Percentiles rank a stretch among this genome's conserved stretches.
These are phyloP conservation scores for Ascobolus immersus DNA, from an alignment of 495 filamentous ascomycete species.

Conservation along the genomic window DNA sequence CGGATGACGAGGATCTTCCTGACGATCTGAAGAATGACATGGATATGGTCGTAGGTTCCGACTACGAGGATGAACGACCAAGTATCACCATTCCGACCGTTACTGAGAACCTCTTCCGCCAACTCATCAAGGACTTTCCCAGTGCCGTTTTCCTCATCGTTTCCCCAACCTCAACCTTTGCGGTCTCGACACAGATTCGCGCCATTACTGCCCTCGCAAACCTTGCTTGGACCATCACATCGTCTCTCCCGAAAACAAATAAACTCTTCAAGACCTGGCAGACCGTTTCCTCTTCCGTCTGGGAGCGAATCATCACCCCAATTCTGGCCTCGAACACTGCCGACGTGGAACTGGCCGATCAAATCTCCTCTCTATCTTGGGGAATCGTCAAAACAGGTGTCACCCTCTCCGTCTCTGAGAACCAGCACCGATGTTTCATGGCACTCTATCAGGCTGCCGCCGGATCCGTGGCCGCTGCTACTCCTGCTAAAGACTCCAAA, in stretches of 20 bases:
- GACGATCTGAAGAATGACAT: constrained; percentile 24
- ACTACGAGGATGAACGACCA: constrained; percentile 17
- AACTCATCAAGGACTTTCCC: constrained; percentile 23
- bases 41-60: constrained; percentile 27
- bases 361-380: constrained; percentile 35
- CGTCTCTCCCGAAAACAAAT: constrained; percentile 21
- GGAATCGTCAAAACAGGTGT: constrained; percentile 28
- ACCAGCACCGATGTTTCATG: constrained; percentile 33
- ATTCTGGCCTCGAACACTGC: constrained; percentile 30
- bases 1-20: constrained; percentile 14
- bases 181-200: constrained; percentile 17
- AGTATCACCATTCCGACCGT: constrained; percentile 23
- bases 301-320: constrained; percentile 24
- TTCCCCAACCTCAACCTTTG: constrained; percentile 13
- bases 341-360: constrained; percentile 30
- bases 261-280: constrained; percentile 21
- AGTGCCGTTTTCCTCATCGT: constrained; percentile 26
- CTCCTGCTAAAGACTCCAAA: too few species aligned
- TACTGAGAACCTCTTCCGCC: constrained; percentile 12
- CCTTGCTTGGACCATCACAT: constrained; percentile 32
- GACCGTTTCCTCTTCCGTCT: constrained; percentile 25
- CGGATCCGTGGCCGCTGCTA: too few species aligned
- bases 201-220: constrained; percentile 32
- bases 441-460: constrained; percentile 31
- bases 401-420: constrained; percentile 19